These are phyloP conservation scores for Mariannaea elegans DNA, from an alignment of 2,329 filamentous ascomycete species.

Conservation along the genomic window DNA sequence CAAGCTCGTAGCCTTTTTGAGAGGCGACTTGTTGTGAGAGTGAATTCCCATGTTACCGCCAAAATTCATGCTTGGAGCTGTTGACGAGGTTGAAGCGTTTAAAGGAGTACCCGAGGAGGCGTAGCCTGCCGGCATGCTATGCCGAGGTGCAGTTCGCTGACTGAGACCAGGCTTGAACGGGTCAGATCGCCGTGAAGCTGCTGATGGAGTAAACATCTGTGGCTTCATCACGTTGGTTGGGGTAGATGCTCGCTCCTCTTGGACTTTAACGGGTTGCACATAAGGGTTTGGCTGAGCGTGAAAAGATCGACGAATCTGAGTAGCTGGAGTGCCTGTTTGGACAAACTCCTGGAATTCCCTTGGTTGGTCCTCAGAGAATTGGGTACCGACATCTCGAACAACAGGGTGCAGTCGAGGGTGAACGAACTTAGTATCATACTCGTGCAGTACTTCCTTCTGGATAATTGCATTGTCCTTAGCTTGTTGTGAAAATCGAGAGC, in stretches of 20 bases:
- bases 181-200: constrained; percentile 46
- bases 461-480: constrained; percentile 85
- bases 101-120: constrained; percentile 39
- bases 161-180: constrained; percentile 43
- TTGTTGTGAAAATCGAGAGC: constrained; percentile 81
- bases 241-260: constrained; percentile 55
- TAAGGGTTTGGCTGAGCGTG: constrained; percentile 84
- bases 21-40: constrained; percentile 80
- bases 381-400: constrained; percentile 80
- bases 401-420: constrained; percentile 86
- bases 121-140: constrained; percentile 48
- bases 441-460: constrained; percentile 90
- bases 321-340: constrained; percentile 62
- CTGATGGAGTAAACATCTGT: constrained; percentile 55
- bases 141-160: constrained; percentile 43
- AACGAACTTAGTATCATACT: constrained; percentile 96
- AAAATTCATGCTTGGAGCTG: constrained; percentile 44
- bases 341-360: constrained; percentile 55
- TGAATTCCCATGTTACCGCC: constrained; percentile 85
- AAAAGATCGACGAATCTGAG: constrained; percentile 78
- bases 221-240: constrained; percentile 50
- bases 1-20: constrained; percentile 79
- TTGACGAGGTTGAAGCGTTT: constrained; percentile 30
- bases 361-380: constrained; percentile 67
- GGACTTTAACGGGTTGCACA: constrained; percentile 61